Evolutionary conservation across 2,329 filamentous ascomycete genomes (phyloP).

Genomic region (Calonectria montana): DNA sequence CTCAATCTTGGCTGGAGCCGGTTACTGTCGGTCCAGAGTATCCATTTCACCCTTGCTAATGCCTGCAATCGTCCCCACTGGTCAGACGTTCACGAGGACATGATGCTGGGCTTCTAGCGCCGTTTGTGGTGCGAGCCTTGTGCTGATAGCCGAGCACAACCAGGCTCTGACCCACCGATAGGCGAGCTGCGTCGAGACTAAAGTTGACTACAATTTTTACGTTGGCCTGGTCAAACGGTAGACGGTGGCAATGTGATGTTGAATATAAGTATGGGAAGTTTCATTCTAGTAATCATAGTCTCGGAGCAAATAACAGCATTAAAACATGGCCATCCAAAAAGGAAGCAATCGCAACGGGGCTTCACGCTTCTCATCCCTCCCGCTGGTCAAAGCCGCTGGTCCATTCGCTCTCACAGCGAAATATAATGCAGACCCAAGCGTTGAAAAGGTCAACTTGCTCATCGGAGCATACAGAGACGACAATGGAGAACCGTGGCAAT

Average conservation of each 20-base stretch:
- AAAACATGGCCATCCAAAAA: slow-evolving; percentile 7
- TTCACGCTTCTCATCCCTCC: background rate
- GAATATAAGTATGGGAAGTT: background rate
- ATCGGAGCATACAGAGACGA: slow-evolving; percentile 9
- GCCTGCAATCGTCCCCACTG: background rate
- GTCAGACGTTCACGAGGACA: slow-evolving; percentile 3
- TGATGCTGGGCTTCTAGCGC: background rate
- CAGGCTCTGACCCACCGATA: slow-evolving; percentile 7
- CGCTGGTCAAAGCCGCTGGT: background rate
- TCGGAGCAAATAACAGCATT: background rate
- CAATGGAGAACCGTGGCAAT: background rate
- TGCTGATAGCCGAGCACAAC: slow-evolving; percentile 10
- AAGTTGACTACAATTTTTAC: background rate
- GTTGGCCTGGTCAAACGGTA: background rate
- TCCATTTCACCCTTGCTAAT: background rate
- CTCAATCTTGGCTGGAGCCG: background rate
- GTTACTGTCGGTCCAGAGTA: background rate
- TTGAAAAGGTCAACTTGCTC: background rate
- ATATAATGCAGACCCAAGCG: background rate
- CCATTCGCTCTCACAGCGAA: slow-evolving; percentile 2
- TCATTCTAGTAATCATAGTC: background rate
- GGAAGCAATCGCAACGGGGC: background rate
- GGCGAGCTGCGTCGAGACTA: background rate
- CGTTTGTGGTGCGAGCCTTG: background rate
- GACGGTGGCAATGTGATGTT: background rate